Evolutionary conservation across 2,329 filamentous ascomycete genomes (phyloP).

Genomic region (Xylariaceae sp.): DNA sequence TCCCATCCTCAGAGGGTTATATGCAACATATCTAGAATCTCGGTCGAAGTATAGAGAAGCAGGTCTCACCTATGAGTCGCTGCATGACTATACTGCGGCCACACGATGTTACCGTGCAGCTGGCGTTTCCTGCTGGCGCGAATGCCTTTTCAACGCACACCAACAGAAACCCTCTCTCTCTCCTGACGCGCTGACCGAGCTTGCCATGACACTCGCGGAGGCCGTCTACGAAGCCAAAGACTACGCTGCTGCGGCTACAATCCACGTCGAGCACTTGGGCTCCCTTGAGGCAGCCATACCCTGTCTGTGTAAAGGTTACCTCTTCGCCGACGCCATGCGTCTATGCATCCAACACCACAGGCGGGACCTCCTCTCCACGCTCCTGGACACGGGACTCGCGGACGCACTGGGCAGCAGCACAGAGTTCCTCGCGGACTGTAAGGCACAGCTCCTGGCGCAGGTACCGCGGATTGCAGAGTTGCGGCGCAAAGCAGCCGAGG

Average conservation of each 20-base stretch:
- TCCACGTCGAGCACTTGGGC: conserved; percentile 81
- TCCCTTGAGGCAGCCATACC: conserved; percentile 74
- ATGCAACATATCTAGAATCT: conserved; percentile 78
- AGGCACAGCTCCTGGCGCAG: conserved; percentile 81
- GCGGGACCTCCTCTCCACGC: conserved; percentile 66
- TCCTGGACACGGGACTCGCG: conserved; percentile 79
- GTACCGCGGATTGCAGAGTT: conserved; percentile 86
- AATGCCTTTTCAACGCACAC: conserved; percentile 82
- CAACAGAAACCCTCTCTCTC: conserved; percentile 68
- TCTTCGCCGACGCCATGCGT: conserved; percentile 88
- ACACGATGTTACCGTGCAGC: conserved; percentile 84
- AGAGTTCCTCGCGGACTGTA: conserved; percentile 93
- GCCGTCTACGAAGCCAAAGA: conserved; percentile 85
- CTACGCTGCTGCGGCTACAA: conserved; percentile 77
- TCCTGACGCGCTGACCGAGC: conserved; percentile 63
- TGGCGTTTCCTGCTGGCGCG: conserved; percentile 81
- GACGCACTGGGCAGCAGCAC: conserved; percentile 84
- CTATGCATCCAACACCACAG: conserved; percentile 68
- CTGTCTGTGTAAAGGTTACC: conserved; percentile 85
- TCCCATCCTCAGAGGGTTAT: conserved; percentile 73
- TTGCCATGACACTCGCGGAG: conserved; percentile 79
- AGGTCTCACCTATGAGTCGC: conserved; percentile 88
- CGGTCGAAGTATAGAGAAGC: conserved; percentile 84
- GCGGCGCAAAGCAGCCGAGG: conserved; percentile 77
- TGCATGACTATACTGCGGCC: conserved; percentile 75